Percentiles rank a stretch among this genome's conserved stretches.
phyloP scores from a whole-genome alignment of 208 protist genomes.

The Leishmania turanica region DNA sequence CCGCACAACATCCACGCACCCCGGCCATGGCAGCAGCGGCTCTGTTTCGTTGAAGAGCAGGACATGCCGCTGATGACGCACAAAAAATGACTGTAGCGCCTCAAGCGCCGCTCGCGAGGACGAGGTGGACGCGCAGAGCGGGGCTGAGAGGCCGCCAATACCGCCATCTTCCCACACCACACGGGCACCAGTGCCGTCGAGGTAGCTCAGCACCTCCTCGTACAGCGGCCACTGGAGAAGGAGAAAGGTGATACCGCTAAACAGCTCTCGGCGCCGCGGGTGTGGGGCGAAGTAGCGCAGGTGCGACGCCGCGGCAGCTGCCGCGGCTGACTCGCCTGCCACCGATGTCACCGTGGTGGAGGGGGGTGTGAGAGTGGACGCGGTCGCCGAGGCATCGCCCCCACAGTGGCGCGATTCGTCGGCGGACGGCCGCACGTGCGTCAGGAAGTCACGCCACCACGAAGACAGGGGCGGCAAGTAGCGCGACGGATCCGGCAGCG shows the following conservation, averaged over 20 bases:
- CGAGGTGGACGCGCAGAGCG: not conserved
- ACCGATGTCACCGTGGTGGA: not conserved
- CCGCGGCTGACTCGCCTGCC: not conserved
- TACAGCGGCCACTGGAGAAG: slow-evolving; percentile 61
- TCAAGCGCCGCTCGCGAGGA: not conserved
- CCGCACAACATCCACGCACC: slow-evolving; percentile 38
- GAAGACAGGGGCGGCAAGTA: slow-evolving; percentile 34
- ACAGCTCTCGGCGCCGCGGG: slow-evolving; percentile 44
- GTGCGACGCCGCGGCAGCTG: not conserved
- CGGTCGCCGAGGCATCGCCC: not conserved
- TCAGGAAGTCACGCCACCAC: slow-evolving; percentile 28
- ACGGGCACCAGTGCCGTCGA: slow-evolving; percentile 46
- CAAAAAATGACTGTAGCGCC: slow-evolving; percentile 38
- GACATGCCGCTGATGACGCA: slow-evolving; percentile 45
- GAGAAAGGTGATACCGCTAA: slow-evolving; percentile 58
- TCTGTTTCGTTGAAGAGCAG: slow-evolving; percentile 65
- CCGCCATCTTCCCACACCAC: slow-evolving; percentile 56
- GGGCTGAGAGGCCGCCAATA: not conserved
- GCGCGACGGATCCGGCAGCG: slow-evolving; percentile 39
- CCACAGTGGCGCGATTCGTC: not conserved
- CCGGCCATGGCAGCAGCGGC: slow-evolving; percentile 35
- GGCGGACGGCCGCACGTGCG: not conserved
- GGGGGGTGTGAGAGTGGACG: not conserved
- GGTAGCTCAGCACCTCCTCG: slow-evolving; percentile 54
- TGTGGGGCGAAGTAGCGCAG: slow-evolving; percentile 34